A percentile compares a stretch with the other conserved stretches of the same genome.
Evolutionary conservation across 768 basidiomycete genomes (phyloP).

Genomic region (Agaricus subrufescens): DNA sequence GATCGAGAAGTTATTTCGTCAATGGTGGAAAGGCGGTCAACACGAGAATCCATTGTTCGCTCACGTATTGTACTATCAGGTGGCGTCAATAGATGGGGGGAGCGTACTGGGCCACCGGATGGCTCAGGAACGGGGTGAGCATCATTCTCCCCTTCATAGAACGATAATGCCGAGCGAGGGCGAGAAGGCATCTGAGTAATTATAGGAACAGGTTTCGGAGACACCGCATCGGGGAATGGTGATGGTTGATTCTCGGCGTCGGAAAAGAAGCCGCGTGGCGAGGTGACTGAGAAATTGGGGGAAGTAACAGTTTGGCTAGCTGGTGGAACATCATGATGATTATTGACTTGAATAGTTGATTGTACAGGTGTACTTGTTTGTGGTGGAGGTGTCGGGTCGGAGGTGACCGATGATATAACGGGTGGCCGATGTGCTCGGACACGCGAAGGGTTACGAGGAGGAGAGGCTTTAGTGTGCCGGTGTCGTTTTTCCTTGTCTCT

Average conservation of each 20-base stretch:
- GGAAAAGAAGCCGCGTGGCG: constrained; percentile 37
- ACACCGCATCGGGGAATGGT: constrained; percentile 23
- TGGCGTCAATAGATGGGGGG: constrained; percentile 30
- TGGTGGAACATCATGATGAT: neutral
- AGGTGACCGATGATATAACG: constrained; percentile 13
- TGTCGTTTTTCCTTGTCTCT: constrained; percentile 20
- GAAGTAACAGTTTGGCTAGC: neutral
- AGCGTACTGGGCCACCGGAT: constrained; percentile 11
- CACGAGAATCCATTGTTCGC: constrained; percentile 13
- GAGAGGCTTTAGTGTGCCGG: constrained; percentile 24
- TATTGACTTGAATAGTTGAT: constrained; percentile 18
- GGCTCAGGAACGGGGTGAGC: constrained; percentile 23
- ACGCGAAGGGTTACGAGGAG: constrained; percentile 24
- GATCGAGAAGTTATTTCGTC: constrained; percentile 23
- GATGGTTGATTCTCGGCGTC: constrained; percentile 22
- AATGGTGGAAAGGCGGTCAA: constrained; percentile 24
- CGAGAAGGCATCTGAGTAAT: constrained; percentile 16
- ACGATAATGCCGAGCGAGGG: constrained; percentile 25
- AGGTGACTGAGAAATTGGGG: constrained; percentile 19
- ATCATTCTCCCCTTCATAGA: constrained; percentile 22
- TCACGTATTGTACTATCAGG: constrained; percentile 26
- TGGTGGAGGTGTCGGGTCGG: constrained; percentile 17
- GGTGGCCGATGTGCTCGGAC: constrained; percentile 23
- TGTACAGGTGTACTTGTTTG: constrained; percentile 13
- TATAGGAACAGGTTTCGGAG: constrained; percentile 10